These are phyloP conservation scores for Byssochlamys sp. DNA, from an alignment of 2,329 filamentous ascomycete species.

Conservation along the genomic window DNA sequence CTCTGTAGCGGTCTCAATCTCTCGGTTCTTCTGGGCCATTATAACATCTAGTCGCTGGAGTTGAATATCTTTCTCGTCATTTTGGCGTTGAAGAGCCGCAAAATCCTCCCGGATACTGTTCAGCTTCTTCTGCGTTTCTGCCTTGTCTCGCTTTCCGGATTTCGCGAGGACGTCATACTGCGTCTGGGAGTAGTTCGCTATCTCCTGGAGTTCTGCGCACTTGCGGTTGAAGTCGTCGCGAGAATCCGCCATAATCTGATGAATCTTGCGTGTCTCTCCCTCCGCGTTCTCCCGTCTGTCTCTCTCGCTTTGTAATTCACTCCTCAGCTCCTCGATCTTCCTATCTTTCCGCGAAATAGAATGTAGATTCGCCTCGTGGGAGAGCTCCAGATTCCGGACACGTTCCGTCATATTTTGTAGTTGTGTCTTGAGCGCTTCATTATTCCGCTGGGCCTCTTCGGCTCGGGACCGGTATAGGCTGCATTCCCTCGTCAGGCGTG, in stretches of 20 bases:
- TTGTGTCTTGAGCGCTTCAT: slow-evolving; percentile 37
- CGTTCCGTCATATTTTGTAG: slow-evolving; percentile 38
- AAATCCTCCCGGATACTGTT: slow-evolving; percentile 29
- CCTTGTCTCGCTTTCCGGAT: slow-evolving; percentile 31
- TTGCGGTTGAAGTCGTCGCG: slow-evolving; percentile 32
- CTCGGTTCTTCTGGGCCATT: slow-evolving; percentile 37
- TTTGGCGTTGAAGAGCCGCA: slow-evolving; percentile 22
- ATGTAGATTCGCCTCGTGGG: slow-evolving; percentile 38
- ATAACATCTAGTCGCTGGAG: slow-evolving; percentile 35
- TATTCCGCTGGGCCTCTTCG: slow-evolving; percentile 39
- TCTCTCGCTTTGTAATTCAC: slow-evolving; percentile 34
- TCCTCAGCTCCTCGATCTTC: slow-evolving; percentile 38
- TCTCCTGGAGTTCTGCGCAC: slow-evolving; percentile 29
- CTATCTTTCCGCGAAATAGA: slow-evolving; percentile 40
- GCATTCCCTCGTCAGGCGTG: slow-evolving; percentile 39
- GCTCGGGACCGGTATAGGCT: slow-evolving; percentile 35
- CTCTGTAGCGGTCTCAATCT: slow-evolving; percentile 32
- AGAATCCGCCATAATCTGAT: slow-evolving; percentile 30
- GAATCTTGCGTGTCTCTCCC: slow-evolving; percentile 25
- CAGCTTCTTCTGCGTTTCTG: slow-evolving; percentile 30
- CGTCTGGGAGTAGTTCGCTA: slow-evolving; percentile 27
- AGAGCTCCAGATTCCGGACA: slow-evolving; percentile 37
- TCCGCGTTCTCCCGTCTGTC: slow-evolving; percentile 33
- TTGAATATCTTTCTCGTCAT: slow-evolving; percentile 28
- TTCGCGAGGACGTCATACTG: slow-evolving; percentile 38